Evolutionary conservation across 2,329 filamentous ascomycete genomes (phyloP), one percentile per base, ranked within the genome.

Genomic region (Penicillium verrucosum): DNA sequence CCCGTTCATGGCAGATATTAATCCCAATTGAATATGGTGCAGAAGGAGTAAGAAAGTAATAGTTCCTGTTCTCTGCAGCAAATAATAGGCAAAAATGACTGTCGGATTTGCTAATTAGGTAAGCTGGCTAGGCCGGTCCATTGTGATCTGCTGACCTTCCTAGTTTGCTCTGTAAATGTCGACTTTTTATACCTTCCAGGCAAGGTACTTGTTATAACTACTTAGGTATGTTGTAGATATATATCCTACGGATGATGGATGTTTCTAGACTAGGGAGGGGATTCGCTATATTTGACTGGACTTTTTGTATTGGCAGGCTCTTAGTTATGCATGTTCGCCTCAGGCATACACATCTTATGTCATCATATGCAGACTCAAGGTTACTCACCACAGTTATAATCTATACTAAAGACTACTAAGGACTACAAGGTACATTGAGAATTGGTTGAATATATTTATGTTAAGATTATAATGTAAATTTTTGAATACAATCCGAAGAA

Each of bases 81-180:
- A 46, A 52, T 51, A 32, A 41, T 27, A 51, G 50, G 41, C 51
- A 54, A 40, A 54, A 54, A 54, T 37, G 38, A 36, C 38, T 27
- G 29, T 29, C 10, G 52, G 29, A 37, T 54, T 50, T 21, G 21
- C 12, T 3, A 34, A 34, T 54, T 54, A 54, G 38, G 30, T 49
- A 50, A 49, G 45, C 44, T 34, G 52, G 52, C 52, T 34, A 50
- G 52, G 8, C 52, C 52, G 45, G 52, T 34, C 52, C 5, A 54
- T 54, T 14, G 29, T 18, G 45, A 32, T 55, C 52, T 42, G 52
- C 46, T 55, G 52, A 55, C 52, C 52, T 55, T 7, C 30, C 11
- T 25, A 21, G 27, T 54, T 49, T 34, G 41, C 41, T 51, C 14
- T 30, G 32, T 9, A 5, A 36, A n/a, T n/a, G 6, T 25, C 6